Evolutionary conservation across 2,329 filamentous ascomycete genomes (phyloP), one percentile per base, ranked within the genome.

Genomic region (Aureobasidium namibiae): DNA sequence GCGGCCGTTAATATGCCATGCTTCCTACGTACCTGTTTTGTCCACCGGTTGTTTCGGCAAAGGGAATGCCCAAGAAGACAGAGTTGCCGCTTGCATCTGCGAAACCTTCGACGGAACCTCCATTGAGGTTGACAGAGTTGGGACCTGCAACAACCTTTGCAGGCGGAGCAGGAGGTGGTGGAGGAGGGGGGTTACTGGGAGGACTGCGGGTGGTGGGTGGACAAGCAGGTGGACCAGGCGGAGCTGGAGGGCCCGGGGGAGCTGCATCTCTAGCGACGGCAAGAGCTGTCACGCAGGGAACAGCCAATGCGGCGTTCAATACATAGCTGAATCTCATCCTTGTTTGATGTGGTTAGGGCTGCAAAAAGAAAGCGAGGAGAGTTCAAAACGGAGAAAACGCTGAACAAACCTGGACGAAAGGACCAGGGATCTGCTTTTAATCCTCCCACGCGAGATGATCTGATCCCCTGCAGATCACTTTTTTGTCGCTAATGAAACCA

Each of bases 51-150:
- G 72, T 71, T 8, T 69, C 69, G 21, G 74, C 74, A 59, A 70
- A 76, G 1, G 74, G 74, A 9, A 76, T 67, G 8, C 74, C 74
- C 9, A 75, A 65, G 57, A 67, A 76, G 4, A 76, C 72, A 0
- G 68, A 66, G 42, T 62, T 63, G 7, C 48, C 34, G 16, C 60
- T 56, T 26, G 39, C 36, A 38, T 64, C 63, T 14, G 41, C 44
- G 24, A 56, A 61, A 16, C 63, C 63, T 9, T 41, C 38, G 8
- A 62, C 42, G n/a, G 13, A 24, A 7, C 63, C 63, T 33, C 56
- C 29, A 6, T 45, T 5, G 9, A 45, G 39, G 7, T 39, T 45
- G 52, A 56, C 52, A 18, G 39, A 14, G 10, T 56, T 29, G 36
- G 52, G 13, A 36, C 31, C 52, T 33, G 52, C 52, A n/a, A 39